Conservation (phyloP, 306 rosid genomes). For the Chamaecrista fasciculata region DNA sequence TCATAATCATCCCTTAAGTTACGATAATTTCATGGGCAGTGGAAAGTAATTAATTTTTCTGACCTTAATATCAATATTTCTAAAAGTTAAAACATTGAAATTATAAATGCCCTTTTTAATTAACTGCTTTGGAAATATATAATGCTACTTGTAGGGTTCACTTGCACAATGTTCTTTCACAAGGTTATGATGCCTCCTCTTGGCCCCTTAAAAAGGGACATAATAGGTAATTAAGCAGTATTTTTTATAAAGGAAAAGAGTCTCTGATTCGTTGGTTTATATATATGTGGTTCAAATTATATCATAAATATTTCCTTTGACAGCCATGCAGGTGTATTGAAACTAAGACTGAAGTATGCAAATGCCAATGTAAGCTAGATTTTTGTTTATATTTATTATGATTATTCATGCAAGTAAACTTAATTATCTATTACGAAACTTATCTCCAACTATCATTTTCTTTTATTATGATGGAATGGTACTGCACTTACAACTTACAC, state of each 20-base stretch:
- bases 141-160: constrained; percentile 41
- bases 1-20: too few species aligned
- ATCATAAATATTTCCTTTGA: neutral
- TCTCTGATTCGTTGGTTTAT: neutral
- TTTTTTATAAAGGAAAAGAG: neutral
- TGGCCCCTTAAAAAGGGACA: constrained; percentile 54
- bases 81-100: too few species aligned
- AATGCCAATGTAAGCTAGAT: constrained; percentile 42
- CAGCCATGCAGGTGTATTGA: constrained; percentile 57
- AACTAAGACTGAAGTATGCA: constrained; percentile 40
- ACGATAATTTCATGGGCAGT: neutral
- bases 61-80: too few species aligned
- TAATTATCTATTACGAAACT: too few species aligned
- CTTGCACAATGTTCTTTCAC: constrained; percentile 45
- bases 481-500: too few species aligned
- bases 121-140: too few species aligned
- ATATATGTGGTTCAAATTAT: too few species aligned
- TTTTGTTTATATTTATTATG: too few species aligned
- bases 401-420: too few species aligned
- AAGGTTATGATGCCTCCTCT: constrained; percentile 49
- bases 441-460: too few species aligned
- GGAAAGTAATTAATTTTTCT: neutral
- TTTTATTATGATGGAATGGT: too few species aligned
- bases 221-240: constrained; percentile 36
- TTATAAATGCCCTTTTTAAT: too few species aligned